Base-by-base conservation (phyloP, 805 yeast species). In the Zygosaccharomyces lentus region DNA sequence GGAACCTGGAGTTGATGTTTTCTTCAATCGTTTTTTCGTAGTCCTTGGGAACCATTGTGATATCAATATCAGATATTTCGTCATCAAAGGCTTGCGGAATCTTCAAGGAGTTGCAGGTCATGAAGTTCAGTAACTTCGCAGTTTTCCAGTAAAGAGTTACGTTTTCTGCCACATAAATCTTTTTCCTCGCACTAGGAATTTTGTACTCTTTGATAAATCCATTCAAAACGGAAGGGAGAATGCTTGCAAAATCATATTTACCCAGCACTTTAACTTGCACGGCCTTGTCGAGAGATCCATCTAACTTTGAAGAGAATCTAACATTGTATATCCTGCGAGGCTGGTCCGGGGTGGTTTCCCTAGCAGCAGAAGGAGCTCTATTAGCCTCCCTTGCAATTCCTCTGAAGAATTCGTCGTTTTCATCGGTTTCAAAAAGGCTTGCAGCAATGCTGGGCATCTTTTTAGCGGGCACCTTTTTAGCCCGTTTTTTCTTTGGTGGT, bases 221-320 rank as follows among this genome's bases (percentile, higher is more conserved):
- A 4, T 51, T 46, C 41, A 65, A 50, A 2, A 62, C 61, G 7
- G 62, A 44, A 1, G 65, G 64, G 13, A 64, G 36, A 13, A 65
- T 59, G 29, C 49, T 52, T 13, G 55, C 37, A 29, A 65, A 61
- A 17, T 53, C 45, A 38, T 55, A 55, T 27, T 53, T 53, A 1
- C 69, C 69, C 9, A 53, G 38, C 1, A 62, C 66, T 43, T 59
- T 61, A 3, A 62, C 56, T 41, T 57, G 56, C 7, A 65, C 58
- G 10, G 49, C 53, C 36, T 54, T 58, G 37, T 58, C 55, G 7
- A 45, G 30, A 3, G 60, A 49, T 8, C 66, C 68, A 15, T 57
- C 60, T n/a, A 65, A 19, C 40, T 56, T 54, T 3, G 69, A 65
- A 1, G 51, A 16, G 45, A 64, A 58, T 17, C 45, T 48, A 3